Evolutionary conservation across 2,329 filamentous ascomycete species (phyloP).

Genomic region (Capronia epimyces): DNA sequence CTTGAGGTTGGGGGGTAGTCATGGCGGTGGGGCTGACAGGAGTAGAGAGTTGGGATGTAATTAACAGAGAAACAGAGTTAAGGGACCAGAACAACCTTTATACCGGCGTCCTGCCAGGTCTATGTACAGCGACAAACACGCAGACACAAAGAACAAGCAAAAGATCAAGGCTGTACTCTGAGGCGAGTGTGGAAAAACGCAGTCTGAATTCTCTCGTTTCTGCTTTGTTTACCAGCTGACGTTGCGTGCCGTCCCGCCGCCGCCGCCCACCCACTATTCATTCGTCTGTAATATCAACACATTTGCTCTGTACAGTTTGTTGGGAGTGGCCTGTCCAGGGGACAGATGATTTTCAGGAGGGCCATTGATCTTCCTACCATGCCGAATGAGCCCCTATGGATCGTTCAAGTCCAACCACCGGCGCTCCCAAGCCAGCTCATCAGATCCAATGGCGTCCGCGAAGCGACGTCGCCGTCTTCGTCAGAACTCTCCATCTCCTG

Average conservation of each 20-base stretch:
- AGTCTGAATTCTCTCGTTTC: background rate
- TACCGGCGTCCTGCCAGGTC: background rate
- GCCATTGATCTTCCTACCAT: too few species aligned
- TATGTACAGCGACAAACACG: slow-evolving; percentile 5
- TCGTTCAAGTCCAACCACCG: background rate
- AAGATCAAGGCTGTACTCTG: background rate
- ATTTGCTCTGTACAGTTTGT: too few species aligned
- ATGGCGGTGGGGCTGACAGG: background rate
- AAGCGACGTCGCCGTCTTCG: slow-evolving; percentile 60
- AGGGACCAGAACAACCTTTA: background rate
- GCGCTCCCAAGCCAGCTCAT: background rate
- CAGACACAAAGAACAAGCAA: slow-evolving; percentile 3
- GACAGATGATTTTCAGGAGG: background rate
- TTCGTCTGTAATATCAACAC: too few species aligned
- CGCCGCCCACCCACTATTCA: background rate
- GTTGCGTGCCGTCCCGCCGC: slow-evolving; percentile 6
- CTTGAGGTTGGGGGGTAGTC: slow-evolving; percentile 10
- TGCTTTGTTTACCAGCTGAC: slow-evolving; percentile 14
- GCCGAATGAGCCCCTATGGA: background rate
- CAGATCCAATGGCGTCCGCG: slow-evolving; percentile 37
- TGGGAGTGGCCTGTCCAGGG: too few species aligned
- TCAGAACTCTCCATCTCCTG: slow-evolving; percentile 77
- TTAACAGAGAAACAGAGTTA: background rate
- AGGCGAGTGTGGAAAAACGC: background rate
- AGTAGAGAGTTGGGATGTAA: background rate